phyloP scores from a whole-genome alignment of 2,329 filamentous ascomycete species.

The Akanthomyces lecanii region DNA sequence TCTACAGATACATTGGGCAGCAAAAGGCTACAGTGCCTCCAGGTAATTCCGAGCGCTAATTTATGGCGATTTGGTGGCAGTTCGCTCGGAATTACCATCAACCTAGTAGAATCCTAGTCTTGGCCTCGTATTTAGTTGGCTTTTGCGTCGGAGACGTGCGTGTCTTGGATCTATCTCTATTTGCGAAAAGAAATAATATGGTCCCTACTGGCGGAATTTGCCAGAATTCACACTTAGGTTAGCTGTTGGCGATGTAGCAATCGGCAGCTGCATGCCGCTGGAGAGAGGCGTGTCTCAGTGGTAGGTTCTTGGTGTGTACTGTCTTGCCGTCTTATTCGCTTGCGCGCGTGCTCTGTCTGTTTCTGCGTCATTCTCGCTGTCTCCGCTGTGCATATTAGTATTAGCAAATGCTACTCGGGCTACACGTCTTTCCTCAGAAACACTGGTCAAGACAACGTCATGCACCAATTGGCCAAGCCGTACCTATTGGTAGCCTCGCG shows the following conservation, averaged over 20 bases:
- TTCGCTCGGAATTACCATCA: no score
- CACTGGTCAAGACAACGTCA: neutral
- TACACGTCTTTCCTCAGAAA: neutral
- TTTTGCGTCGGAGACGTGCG: neutral
- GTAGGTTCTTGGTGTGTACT: no score
- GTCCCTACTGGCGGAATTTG: neutral
- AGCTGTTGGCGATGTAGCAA: neutral
- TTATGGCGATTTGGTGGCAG: no score
- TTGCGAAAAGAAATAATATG: neutral
- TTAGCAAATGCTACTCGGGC: no score
- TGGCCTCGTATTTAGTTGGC: neutral
- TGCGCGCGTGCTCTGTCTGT: no score
- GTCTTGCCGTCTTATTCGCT: no score
- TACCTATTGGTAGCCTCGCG: neutral
- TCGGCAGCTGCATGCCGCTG: neutral
- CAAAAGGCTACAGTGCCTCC: no score
- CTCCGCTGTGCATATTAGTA: no score
- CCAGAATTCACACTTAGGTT: neutral
- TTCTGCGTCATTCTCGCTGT: no score
- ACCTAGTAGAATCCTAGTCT: neutral
- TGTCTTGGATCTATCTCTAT: slow-evolving; percentile 1
- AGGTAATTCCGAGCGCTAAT: no score
- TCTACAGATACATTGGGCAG: no score
- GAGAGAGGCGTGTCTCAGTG: neutral
- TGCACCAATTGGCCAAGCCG: no score